phyloP scores from a whole-genome alignment of 306 rosid genomes.

The Vicia sativa region DNA sequence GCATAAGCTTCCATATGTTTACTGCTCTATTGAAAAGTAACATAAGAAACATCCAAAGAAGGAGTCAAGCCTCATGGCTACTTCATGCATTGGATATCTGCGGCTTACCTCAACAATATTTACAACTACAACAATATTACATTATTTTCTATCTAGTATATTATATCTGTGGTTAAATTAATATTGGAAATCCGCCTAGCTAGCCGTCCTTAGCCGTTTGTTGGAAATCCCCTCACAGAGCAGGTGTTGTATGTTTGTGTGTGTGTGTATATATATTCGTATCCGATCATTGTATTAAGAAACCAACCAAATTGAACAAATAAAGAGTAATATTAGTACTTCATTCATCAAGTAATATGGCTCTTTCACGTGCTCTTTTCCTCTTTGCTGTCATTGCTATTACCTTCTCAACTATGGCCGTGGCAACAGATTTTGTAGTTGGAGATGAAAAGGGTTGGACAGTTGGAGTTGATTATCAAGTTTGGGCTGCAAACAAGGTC shows the following conservation, averaged over 20 bases:
- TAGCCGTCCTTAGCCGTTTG: slow-evolving; percentile 26
- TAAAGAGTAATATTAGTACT: slow-evolving; percentile 8
- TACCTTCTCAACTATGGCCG: slow-evolving; percentile 27
- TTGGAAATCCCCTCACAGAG: not conserved
- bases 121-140: not conserved
- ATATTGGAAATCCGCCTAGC: not conserved
- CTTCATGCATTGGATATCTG: not conserved
- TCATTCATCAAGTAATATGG: not conserved
- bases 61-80: not conserved
- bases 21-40: too few species aligned
- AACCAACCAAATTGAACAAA: slow-evolving; percentile 3
- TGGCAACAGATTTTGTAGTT: slow-evolving; percentile 36
- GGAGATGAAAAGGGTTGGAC: slow-evolving; percentile 42
- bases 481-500: slow-evolving; percentile 37
- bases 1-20: too few species aligned
- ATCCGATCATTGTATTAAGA: not conserved
- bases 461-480: slow-evolving; percentile 32
- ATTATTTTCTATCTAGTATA: not conserved
- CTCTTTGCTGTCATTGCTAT: slow-evolving; percentile 13
- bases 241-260: not conserved
- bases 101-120: not conserved
- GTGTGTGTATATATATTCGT: not conserved
- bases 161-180: not conserved
- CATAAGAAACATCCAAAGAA: not conserved
- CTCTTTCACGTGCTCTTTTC: slow-evolving; percentile 31